Percentiles rank a stretch among this genome's conserved stretches.
Conservation (phyloP, 257 asterid genomes). For the Nyctanthes arbortristis region DNA sequence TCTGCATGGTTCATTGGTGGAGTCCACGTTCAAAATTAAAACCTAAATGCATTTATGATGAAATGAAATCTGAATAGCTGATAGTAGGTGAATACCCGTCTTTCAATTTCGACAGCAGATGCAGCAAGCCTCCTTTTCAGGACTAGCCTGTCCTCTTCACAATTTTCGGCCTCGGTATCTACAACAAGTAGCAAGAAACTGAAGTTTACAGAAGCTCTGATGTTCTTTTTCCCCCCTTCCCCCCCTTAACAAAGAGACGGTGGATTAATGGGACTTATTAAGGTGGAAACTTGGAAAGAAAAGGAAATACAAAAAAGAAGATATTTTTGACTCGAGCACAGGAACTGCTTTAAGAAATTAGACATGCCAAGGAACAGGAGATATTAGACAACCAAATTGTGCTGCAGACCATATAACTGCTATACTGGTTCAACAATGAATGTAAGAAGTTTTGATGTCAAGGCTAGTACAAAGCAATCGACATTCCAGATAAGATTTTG, state of each 20-base stretch:
- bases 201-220: not conserved
- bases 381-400: not conserved
- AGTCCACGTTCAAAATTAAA: conserved; percentile 10
- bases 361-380: not conserved
- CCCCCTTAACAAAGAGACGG: not conserved
- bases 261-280: not conserved
- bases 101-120: conserved; percentile 77
- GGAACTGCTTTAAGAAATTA: not conserved
- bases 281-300: not conserved
- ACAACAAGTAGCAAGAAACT: conserved; percentile 24
- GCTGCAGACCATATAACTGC: not conserved
- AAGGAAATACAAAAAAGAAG: not conserved
- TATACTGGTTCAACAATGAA: not conserved
- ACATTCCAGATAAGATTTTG: not conserved
- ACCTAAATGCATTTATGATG: conserved; percentile 7
- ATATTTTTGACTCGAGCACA: not conserved
- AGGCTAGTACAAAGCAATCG: not conserved
- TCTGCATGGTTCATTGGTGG: conserved; percentile 49
- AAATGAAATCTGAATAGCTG: conserved; percentile 12
- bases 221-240: no score
- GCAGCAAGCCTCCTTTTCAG: conserved; percentile 80
- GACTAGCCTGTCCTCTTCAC: conserved; percentile 64
- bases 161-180: conserved; percentile 68
- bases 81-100: conserved; percentile 53
- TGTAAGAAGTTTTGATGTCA: not conserved